Conservation (phyloP, 139 green algal genomes). For the Ettlia oleoabundans region DNA sequence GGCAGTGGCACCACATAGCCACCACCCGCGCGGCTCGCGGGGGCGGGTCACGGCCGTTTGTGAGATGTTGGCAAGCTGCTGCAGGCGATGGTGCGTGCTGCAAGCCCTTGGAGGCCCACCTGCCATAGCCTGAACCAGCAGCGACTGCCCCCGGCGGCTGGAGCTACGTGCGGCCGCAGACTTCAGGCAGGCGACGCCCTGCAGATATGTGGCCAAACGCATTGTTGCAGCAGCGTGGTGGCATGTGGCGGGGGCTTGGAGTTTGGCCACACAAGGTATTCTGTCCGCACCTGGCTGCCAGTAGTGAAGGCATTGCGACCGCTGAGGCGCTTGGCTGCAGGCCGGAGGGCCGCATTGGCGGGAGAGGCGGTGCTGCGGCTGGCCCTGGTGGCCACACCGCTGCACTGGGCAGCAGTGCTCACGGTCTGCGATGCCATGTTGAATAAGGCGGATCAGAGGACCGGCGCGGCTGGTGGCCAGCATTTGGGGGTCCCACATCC, state of each 20-base stretch:
- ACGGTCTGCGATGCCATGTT: conserved; percentile 5
- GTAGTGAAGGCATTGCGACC: background rate
- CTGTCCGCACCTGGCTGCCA: background rate
- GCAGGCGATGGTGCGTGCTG: background rate
- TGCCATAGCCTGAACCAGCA: conserved; percentile 11
- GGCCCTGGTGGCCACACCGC: background rate
- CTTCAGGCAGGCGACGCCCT: background rate
- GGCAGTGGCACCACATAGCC: background rate
- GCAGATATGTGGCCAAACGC: background rate
- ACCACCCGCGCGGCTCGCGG: background rate
- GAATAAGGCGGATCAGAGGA: background rate
- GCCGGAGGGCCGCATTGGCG: background rate
- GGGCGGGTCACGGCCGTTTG: background rate
- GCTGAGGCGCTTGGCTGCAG: background rate
- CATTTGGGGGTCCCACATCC: background rate
- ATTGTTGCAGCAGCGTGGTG: background rate
- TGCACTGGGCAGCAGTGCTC: background rate
- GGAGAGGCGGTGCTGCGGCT: background rate
- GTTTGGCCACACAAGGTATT: background rate
- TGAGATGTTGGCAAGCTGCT: background rate
- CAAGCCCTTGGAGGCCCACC: too few relatives aligned
- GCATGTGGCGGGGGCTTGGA: background rate
- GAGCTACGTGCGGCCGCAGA: background rate
- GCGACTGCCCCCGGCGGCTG: background rate
- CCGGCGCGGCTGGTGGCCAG: background rate